Percentiles rank a stretch among this genome's conserved stretches.
Evolutionary conservation across 768 basidiomycete species (phyloP).

Genomic region (Bullera alba): DNA sequence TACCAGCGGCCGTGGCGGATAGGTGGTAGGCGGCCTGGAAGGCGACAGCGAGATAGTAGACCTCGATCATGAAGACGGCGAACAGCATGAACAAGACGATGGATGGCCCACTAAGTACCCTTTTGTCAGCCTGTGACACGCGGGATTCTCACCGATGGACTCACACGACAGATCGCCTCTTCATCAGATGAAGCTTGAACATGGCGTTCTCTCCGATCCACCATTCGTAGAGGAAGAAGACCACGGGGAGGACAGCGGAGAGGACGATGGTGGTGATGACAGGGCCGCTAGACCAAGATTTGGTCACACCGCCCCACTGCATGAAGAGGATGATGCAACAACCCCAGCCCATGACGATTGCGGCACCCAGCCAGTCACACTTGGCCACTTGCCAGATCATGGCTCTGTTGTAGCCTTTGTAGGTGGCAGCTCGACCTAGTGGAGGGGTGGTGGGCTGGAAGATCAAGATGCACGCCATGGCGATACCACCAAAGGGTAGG

Average conservation of each 20-base stretch:
- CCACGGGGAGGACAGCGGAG: slow-evolving; percentile 33
- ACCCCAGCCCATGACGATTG: slow-evolving; percentile 35
- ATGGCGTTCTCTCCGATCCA: slow-evolving; percentile 47
- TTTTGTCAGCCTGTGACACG: neutral
- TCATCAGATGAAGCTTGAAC: slow-evolving; percentile 47
- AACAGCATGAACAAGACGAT: slow-evolving; percentile 42
- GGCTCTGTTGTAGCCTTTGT: slow-evolving; percentile 38
- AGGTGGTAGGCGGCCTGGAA: slow-evolving; percentile 42
- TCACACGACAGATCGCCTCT: slow-evolving; percentile 39
- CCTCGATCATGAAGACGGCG: slow-evolving; percentile 38
- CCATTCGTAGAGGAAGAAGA: slow-evolving; percentile 47
- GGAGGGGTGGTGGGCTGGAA: slow-evolving; percentile 34
- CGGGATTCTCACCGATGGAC: slow-evolving; percentile 1
- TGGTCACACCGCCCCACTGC: slow-evolving; percentile 45
- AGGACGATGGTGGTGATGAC: slow-evolving; percentile 45
- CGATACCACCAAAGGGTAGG: slow-evolving; percentile 31
- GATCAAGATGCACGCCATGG: slow-evolving; percentile 24
- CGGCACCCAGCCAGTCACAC: slow-evolving; percentile 38
- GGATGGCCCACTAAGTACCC: slow-evolving; percentile 24
- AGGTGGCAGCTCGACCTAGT: slow-evolving; percentile 26
- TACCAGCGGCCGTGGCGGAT: slow-evolving; percentile 42
- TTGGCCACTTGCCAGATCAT: slow-evolving; percentile 34
- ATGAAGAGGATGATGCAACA: slow-evolving; percentile 36
- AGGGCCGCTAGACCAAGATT: slow-evolving; percentile 51
- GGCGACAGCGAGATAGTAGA: slow-evolving; percentile 41